Evolutionary conservation across 371 early-diverging fungal genomes (phyloP).

Genomic region (Rhizopus arrhizus): DNA sequence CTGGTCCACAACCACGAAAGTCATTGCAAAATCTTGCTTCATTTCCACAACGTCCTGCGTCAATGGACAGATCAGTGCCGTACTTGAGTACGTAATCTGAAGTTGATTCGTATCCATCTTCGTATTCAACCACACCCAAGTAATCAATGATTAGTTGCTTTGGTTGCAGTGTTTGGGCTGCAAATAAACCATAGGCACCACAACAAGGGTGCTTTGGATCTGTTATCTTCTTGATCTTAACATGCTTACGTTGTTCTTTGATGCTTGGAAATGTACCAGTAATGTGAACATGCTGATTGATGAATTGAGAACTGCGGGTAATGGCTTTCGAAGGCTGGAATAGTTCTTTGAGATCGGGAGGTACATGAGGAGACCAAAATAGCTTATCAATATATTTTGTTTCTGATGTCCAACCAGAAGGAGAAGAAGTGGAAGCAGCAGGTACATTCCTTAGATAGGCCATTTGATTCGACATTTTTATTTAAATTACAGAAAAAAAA

Average conservation of each 20-base stretch:
- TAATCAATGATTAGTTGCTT: conserved; percentile 52
- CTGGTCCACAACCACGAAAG: conserved; percentile 52
- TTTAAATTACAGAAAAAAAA: neutral
- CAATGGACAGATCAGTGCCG: conserved; percentile 49
- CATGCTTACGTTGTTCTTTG: conserved; percentile 45
- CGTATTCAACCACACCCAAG: conserved; percentile 49
- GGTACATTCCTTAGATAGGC: conserved; percentile 30
- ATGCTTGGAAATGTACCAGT: conserved; percentile 36
- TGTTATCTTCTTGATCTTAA: conserved; percentile 49
- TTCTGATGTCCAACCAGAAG: conserved; percentile 52
- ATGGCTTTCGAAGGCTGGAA: conserved; percentile 38
- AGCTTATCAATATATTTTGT: conserved; percentile 50
- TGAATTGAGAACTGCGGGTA: conserved; percentile 33
- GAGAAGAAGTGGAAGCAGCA: conserved; percentile 31
- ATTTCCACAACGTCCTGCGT: conserved; percentile 53
- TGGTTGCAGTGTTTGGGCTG: conserved; percentile 51
- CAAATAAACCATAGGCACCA: conserved; percentile 54
- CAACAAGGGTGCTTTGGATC: conserved; percentile 52
- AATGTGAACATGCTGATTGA: conserved; percentile 48
- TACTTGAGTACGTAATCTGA: conserved; percentile 54
- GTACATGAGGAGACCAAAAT: conserved; percentile 45
- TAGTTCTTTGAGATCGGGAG: conserved; percentile 28
- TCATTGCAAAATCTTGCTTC: conserved; percentile 59
- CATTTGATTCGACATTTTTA: conserved; percentile 7
- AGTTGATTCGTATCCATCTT: conserved; percentile 39